A percentile compares a stretch with the other conserved stretches of the same genome.
Evolutionary conservation across 148 eudicot species (phyloP).

Genomic region (Pharnaceum exiguum): DNA sequence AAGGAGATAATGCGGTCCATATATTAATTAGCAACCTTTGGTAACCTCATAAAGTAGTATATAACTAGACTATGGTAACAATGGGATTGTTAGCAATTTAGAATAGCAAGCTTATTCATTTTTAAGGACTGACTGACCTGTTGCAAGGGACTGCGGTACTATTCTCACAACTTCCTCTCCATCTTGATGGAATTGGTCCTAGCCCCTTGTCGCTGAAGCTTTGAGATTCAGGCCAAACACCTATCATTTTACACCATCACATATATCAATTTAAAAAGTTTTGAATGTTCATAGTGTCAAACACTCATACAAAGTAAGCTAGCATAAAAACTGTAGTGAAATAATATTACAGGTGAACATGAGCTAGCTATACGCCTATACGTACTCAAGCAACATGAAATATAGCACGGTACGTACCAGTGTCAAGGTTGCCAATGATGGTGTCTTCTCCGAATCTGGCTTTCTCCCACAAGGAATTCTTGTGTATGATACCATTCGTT

Average conservation of each 20-base stretch:
- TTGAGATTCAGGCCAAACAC: conserved; percentile 25
- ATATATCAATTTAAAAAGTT: background rate
- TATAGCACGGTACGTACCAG: too few species aligned
- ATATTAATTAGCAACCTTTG: too few species aligned
- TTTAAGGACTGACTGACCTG: background rate
- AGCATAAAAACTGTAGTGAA: too few species aligned
- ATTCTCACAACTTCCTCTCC: conserved; percentile 14
- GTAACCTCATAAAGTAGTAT: too few species aligned
- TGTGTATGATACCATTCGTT: conserved; percentile 12
- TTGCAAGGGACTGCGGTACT: conserved; percentile 14
- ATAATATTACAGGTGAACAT: too few species aligned
- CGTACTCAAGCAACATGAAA: too few species aligned
- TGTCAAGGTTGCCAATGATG: conserved; percentile 11
- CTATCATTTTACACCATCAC: background rate
- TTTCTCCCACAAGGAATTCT: conserved; percentile 2
- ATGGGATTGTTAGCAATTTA: too few species aligned
- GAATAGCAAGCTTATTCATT: too few species aligned
- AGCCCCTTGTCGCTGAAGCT: conserved; percentile 20
- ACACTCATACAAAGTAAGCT: too few species aligned
- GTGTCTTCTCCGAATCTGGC: conserved; percentile 13
- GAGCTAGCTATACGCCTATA: too few species aligned
- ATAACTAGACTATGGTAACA: too few species aligned
- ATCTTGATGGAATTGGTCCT: conserved; percentile 6
- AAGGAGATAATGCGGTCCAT: background rate
- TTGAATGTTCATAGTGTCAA: too few species aligned